A percentile compares a stretch with the other conserved stretches of the same genome.
phyloP scores from a whole-genome alignment of 108 stramenopile species.

The Nannochloropsis oceanica region DNA sequence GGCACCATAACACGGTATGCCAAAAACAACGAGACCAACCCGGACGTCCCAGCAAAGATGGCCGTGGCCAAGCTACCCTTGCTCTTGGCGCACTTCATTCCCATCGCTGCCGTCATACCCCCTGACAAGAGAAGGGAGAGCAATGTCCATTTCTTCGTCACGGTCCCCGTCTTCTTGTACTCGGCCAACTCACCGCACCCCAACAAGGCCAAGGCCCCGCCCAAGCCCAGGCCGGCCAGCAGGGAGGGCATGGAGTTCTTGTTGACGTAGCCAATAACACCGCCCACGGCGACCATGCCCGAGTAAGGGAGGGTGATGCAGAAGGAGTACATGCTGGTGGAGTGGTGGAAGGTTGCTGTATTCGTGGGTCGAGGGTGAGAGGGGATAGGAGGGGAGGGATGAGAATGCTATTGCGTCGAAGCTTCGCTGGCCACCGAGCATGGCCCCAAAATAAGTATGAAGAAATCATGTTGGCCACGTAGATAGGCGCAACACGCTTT shows the following conservation, averaged over 20 bases:
- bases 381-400: not conserved
- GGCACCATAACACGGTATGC: not conserved
- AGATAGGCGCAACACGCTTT: too few species aligned
- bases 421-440: too few species aligned
- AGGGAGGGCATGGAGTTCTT: not conserved
- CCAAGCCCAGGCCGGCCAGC: not conserved
- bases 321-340: not conserved
- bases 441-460: too few species aligned
- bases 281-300: not conserved
- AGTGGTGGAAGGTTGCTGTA: not conserved
- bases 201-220: not conserved
- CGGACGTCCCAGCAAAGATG: not conserved
- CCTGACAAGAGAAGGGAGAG: not conserved
- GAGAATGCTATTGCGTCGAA: not conserved
- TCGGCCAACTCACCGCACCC: not conserved
- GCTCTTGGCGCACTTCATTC: not conserved
- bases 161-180: not conserved
- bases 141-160: not conserved
- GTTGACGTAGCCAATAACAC: not conserved
- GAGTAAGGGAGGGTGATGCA: not conserved
- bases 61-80: not conserved
- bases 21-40: not conserved
- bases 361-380: not conserved
- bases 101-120: not conserved
- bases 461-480: too few species aligned